Evolutionary conservation across 2,329 filamentous ascomycete species (phyloP), one percentile per base, ranked within the genome.

Genomic region (Epichloe aotearoae): DNA sequence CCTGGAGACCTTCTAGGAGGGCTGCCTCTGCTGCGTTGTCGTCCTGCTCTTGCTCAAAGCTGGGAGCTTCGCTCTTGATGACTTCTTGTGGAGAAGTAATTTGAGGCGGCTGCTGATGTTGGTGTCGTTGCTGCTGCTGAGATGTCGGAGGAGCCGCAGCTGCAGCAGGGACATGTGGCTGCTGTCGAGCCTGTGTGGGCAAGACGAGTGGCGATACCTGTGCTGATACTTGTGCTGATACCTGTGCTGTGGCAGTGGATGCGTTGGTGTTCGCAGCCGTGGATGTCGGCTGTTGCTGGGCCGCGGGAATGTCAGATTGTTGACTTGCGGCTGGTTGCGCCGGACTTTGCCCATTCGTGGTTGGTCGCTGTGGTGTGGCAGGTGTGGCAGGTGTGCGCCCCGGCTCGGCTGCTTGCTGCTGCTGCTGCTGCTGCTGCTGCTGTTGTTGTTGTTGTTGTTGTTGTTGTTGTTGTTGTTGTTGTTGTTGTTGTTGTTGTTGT

Each of bases 1-100:
- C 64, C 48, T 67, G 65, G 1, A 67, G 59, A 5, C 64, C 63
- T 50, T 67, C 62, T 6, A 67, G 50, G 15, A 67, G 55, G 20
- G 64, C 64, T 19, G 60, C 64, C 49, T 67, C 65, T 14, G 63
- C 62, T 20, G 60, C 64, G 38, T 66, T 64, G 50, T 66, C 64
- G 49, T 67, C 55, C 30, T 59, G 54, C 17, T 52, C 47, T 4
- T 52, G 42, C 20, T 59, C 54, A 11, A 30, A 30, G 20, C 54
- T 52, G 19, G 53, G 53, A 15, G 49, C 50, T 12, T 60, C 59
- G 38, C 58, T 53, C 50, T 62, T 56, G 8, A 57, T 55, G 46
- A 58, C 55, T 34, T 58, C 52, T 20, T 59, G 59, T 17, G 56
- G 49, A 4, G 58, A 55, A 17, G 57, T 36, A 10, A 38, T 43